phyloP scores from a whole-genome alignment of 202 grass and related monocot genomes.

The Saccharum hybrid region DNA sequence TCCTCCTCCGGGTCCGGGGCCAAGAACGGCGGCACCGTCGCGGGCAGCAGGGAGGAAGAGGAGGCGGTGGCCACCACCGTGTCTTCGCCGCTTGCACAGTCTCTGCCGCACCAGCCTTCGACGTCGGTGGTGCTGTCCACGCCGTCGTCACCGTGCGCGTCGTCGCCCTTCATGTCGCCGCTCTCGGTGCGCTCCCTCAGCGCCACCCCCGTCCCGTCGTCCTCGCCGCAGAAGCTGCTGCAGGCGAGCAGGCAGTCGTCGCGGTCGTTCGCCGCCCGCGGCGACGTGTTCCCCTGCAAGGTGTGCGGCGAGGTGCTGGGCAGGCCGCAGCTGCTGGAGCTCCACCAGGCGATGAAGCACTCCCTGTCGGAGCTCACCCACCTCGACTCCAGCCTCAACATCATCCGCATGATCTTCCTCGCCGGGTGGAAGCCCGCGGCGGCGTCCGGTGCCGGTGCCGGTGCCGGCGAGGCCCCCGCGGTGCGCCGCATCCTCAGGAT shows the following conservation, averaged over 20 bases:
- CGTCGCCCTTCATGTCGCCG: slow-evolving; percentile 41
- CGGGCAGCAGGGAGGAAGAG: slow-evolving; percentile 4
- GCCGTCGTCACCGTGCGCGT: slow-evolving; percentile 52
- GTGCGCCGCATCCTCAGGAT: slow-evolving; percentile 75
- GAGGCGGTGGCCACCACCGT: slow-evolving; percentile 36
- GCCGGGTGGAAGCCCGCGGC: slow-evolving; percentile 56
- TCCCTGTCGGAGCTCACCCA: slow-evolving; percentile 72
- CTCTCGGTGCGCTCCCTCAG: slow-evolving; percentile 38
- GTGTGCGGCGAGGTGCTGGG: slow-evolving; percentile 72
- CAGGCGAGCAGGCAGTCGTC: slow-evolving; percentile 41
- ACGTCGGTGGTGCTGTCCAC: slow-evolving; percentile 49
- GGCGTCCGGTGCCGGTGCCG: too few species aligned
- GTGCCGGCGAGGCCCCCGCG: neutral
- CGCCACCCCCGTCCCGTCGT: slow-evolving; percentile 40
- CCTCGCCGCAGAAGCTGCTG: slow-evolving; percentile 32
- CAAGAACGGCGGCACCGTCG: neutral
- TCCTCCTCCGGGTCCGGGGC: slow-evolving; percentile 25
- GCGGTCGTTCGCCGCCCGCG: slow-evolving; percentile 49
- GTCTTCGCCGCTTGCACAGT: slow-evolving; percentile 43
- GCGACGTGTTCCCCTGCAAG: slow-evolving; percentile 63
- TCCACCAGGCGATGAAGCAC: slow-evolving; percentile 75
- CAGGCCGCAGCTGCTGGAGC: slow-evolving; percentile 74
- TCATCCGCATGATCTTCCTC: slow-evolving; percentile 90
- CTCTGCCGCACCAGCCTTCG: slow-evolving; percentile 33
- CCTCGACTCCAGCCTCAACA: slow-evolving; percentile 72